phyloP scores from a whole-genome alignment of 495 filamentous ascomycete genomes.

The Xylaria sp. region DNA sequence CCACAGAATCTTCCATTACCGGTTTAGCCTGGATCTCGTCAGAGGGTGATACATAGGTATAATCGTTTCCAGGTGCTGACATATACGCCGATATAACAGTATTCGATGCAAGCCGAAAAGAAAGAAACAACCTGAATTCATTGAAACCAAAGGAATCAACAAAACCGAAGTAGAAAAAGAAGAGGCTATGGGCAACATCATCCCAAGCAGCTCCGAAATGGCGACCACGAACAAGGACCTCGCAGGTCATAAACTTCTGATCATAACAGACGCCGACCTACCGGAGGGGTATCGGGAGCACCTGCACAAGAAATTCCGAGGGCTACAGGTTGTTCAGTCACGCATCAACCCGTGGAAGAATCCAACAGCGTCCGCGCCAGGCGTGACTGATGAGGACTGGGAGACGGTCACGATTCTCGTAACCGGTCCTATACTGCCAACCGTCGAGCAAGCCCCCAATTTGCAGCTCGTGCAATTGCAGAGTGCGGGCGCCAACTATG shows the following conservation, averaged over 20 bases:
- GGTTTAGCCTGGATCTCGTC: neutral
- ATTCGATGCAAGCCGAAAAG: neutral
- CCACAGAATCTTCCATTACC: neutral
- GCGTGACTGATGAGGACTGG: conserved; percentile 47
- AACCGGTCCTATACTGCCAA: conserved; percentile 61
- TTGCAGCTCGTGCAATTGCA: conserved; percentile 77
- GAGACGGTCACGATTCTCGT: conserved; percentile 69
- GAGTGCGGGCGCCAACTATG: conserved; percentile 76
- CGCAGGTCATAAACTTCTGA: conserved; percentile 52
- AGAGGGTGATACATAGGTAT: neutral
- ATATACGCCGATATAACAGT: neutral
- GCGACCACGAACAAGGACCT: conserved; percentile 47
- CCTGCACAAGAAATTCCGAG: conserved; percentile 58
- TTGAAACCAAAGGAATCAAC: neutral
- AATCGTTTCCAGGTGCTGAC: neutral
- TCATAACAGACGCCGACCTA: conserved; percentile 54
- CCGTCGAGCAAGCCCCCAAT: conserved; percentile 56
- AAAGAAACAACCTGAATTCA: neutral
- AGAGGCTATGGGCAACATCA: conserved; percentile 11
- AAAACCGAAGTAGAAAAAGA: neutral
- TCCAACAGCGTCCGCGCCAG: conserved; percentile 7
- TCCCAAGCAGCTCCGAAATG: conserved; percentile 8
- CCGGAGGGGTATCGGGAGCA: conserved; percentile 48
- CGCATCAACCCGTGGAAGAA: conserved; percentile 29
- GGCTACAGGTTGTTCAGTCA: conserved; percentile 52